A percentile compares a stretch with the other conserved stretches of the same genome.
Evolutionary conservation across 805 yeast genomes (phyloP).

Genomic region (Spathaspora sp.): DNA sequence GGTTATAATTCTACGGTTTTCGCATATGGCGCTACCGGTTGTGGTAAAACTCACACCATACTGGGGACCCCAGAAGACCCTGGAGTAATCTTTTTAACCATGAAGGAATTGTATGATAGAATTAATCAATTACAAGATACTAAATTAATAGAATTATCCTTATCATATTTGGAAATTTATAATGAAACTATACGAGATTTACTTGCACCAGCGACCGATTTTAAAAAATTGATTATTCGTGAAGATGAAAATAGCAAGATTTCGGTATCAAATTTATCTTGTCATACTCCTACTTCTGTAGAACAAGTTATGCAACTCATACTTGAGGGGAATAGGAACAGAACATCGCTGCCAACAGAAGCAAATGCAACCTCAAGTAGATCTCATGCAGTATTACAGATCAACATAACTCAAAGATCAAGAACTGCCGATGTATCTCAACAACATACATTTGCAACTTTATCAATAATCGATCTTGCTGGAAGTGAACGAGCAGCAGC

Average conservation of each 20-base stretch:
- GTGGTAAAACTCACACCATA: constrained; percentile 94
- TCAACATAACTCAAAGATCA: constrained; percentile 60
- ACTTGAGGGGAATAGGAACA: constrained; percentile 62
- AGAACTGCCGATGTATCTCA: constrained; percentile 62
- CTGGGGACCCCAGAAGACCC: constrained; percentile 71
- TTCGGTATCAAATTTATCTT: constrained; percentile 66
- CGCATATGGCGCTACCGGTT: constrained; percentile 97
- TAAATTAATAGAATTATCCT: constrained; percentile 53
- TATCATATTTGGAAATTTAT: constrained; percentile 83
- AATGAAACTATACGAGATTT: constrained; percentile 86
- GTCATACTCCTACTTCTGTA: constrained; percentile 57
- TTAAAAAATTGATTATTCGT: constrained; percentile 53
- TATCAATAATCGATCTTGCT: constrained; percentile 87
- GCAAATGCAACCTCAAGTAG: constrained; percentile 90
- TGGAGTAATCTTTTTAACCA: constrained; percentile 75
- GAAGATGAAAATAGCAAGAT: constrained; percentile 69
- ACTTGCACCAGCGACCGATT: constrained; percentile 50
- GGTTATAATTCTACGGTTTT: constrained; percentile 90
- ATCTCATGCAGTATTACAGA: constrained; percentile 90
- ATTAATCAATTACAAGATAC: constrained; percentile 57
- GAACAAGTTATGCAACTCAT: constrained; percentile 79
- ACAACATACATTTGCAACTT: constrained; percentile 70
- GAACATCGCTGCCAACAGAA: constrained; percentile 85
- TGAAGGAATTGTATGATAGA: constrained; percentile 65
- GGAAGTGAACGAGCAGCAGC: constrained; percentile 95